Percentiles rank a stretch among this genome's conserved stretches.
Evolutionary conservation across 169 alveolate genomes (phyloP).

Genomic region (Plasmodium fragile): DNA sequence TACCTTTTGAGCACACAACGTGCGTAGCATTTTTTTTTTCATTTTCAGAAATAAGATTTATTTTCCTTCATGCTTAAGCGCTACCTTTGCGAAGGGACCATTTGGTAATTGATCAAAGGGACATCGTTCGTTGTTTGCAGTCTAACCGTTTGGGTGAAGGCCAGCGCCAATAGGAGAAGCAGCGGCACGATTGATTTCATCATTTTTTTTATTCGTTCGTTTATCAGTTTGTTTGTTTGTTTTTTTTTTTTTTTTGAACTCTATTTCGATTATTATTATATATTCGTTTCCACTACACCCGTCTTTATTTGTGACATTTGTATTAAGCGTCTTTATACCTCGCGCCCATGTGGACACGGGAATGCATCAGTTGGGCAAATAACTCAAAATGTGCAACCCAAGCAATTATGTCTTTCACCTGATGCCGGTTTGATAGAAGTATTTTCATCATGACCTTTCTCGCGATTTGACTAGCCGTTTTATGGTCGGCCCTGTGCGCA

Average conservation of each 20-base stretch:
- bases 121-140: conserved; percentile 20
- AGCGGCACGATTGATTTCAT: conserved; percentile 15
- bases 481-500: not conserved
- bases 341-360: not conserved
- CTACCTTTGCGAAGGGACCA: conserved; percentile 75
- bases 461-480: not conserved
- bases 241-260: too few relatives aligned
- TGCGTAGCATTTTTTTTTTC: not conserved
- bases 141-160: conserved; percentile 8
- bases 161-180: not conserved
- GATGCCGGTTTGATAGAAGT: not conserved
- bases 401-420: not conserved
- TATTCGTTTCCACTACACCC: not conserved
- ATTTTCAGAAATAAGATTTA: not conserved
- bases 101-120: conserved; percentile 72
- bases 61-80: not conserved
- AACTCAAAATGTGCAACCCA: not conserved
- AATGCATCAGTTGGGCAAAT: not conserved
- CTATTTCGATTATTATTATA: not conserved
- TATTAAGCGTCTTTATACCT: not conserved
- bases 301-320: not conserved
- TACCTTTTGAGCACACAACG: not conserved
- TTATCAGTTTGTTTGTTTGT: not conserved
- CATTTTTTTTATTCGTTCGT: conserved; percentile 1
- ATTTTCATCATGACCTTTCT: not conserved